Evolutionary conservation across 2,329 filamentous ascomycete species (phyloP).

Genomic region (Thielaviopsis euricoi): DNA sequence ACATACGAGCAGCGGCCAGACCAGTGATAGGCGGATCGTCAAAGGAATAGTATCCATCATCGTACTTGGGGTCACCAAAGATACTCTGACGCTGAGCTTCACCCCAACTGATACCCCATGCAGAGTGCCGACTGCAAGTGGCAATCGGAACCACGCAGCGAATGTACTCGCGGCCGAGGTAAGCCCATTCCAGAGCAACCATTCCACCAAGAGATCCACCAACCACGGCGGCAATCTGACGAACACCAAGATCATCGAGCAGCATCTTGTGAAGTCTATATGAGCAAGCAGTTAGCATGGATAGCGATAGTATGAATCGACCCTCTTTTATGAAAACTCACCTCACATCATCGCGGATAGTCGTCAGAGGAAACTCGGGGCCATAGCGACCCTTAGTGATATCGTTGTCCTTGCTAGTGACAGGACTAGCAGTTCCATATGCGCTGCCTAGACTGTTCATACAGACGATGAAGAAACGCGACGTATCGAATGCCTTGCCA

Average conservation of each 20-base stretch:
- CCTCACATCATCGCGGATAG: constrained; percentile 90
- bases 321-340: constrained; percentile 27
- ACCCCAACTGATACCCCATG: constrained; percentile 84
- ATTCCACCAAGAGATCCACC: constrained; percentile 79
- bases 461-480: constrained; percentile 71
- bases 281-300: background rate
- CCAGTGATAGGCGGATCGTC: constrained; percentile 74
- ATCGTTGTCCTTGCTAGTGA: constrained; percentile 76
- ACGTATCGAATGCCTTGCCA: constrained; percentile 65
- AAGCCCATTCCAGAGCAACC: constrained; percentile 84
- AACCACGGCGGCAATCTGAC: constrained; percentile 61
- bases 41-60: constrained; percentile 87
- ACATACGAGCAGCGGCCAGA: constrained; percentile 89
- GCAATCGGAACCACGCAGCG: constrained; percentile 68
- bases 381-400: constrained; percentile 62
- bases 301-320: background rate
- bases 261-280: constrained; percentile 59
- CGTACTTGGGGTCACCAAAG: constrained; percentile 95
- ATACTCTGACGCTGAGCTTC: constrained; percentile 84
- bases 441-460: constrained; percentile 76
- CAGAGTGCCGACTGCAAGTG: constrained; percentile 69
- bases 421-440: constrained; percentile 74
- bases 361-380: constrained; percentile 90
- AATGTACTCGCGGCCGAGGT: constrained; percentile 75
- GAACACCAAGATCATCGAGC: constrained; percentile 64